Conservation (phyloP, 306 rosid genomes). For the Prunus kanzakura region DNA sequence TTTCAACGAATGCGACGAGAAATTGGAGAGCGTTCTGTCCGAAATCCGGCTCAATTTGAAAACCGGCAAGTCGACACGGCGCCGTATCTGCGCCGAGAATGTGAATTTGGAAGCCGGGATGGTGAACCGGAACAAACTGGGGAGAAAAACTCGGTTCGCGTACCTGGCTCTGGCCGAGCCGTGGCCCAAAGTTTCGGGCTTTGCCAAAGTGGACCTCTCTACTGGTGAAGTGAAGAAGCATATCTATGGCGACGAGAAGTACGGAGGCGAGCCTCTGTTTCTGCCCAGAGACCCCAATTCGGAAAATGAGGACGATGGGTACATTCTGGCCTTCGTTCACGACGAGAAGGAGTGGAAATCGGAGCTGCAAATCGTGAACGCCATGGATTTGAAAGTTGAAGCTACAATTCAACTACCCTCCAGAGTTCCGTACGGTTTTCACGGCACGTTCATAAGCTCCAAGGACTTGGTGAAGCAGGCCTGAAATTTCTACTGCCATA, state of each 20-base stretch:
- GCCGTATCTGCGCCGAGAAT: conserved; percentile 51
- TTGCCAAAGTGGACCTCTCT: conserved; percentile 70
- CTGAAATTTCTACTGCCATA: conserved; percentile 7
- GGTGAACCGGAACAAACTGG: conserved; percentile 82
- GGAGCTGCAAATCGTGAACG: conserved; percentile 70
- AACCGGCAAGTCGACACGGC: conserved; percentile 60
- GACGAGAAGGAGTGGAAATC: conserved; percentile 88
- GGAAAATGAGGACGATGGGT: conserved; percentile 65
- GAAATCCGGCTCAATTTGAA: conserved; percentile 75
- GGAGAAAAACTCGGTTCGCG: conserved; percentile 65
- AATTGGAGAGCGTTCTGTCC: conserved; percentile 56
- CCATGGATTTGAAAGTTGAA: conserved; percentile 62
- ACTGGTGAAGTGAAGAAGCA: conserved; percentile 54
- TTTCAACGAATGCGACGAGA: conserved; percentile 89
- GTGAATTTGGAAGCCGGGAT: conserved; percentile 91
- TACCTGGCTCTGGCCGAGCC: conserved; percentile 88
- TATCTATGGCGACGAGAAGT: conserved; percentile 57
- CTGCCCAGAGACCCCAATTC: conserved; percentile 46
- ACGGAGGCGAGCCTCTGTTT: conserved; percentile 91
- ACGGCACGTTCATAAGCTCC: conserved; percentile 78
- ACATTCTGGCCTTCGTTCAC: conserved; percentile 78
- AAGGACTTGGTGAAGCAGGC: conserved; percentile 62
- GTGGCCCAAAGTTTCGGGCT: conserved; percentile 96
- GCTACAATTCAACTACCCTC: conserved; percentile 76
- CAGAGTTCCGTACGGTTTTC: conserved; percentile 92